Base-by-base conservation (phyloP, 2,329 filamentous ascomycete genomes). In the Fusarium sp. region DNA sequence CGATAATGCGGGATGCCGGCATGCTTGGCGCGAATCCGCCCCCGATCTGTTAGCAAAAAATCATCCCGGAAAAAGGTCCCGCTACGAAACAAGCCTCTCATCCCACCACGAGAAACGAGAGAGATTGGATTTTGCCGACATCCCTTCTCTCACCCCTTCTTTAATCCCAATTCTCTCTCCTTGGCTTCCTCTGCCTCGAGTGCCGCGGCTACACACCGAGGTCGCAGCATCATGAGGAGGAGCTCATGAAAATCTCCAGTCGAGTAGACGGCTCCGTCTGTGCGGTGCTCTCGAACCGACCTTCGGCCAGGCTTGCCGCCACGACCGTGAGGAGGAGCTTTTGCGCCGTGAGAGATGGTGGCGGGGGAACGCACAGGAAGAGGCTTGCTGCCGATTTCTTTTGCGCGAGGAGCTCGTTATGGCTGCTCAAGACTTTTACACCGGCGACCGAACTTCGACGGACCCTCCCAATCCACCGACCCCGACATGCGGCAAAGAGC, bases 211-310 rank as follows among this genome's bases (percentile, higher is more conserved):
- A 67, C 57, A 58, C 27, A 49, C 67, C 64, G 53, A 55, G 61
- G 64, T 62, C 69, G 62, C 69, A 70, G 63, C 76, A 82, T 71
- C 79, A 86, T 86, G 84, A 81, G 78, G 81, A 83, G 81, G 81
- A 83, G 79, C 86, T 82, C 84, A 89, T 89, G 86, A 88, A 84
- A 85, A 80, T 84, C 80, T 80, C 83, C 75, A 84, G 81, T 81
- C 84, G 84, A 85, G 83, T 87, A 80, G 85, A 88, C 80, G 81
- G 85, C 82, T 85, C 85, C 82, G 83, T 86, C 82, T 86, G 83
- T 82, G 83, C 85, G 77, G 82, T 86, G 78, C 80, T 85, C 76
- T 80, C 81, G 73, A 81, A 79, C 79, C 81, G 81, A 77, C 79
- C 80, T 68, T 79, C 79, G 72, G 71, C 74, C 61, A 73, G 72